Conservation (phyloP, 495 filamentous ascomycete species). For the Filosporella fistucella region DNA sequence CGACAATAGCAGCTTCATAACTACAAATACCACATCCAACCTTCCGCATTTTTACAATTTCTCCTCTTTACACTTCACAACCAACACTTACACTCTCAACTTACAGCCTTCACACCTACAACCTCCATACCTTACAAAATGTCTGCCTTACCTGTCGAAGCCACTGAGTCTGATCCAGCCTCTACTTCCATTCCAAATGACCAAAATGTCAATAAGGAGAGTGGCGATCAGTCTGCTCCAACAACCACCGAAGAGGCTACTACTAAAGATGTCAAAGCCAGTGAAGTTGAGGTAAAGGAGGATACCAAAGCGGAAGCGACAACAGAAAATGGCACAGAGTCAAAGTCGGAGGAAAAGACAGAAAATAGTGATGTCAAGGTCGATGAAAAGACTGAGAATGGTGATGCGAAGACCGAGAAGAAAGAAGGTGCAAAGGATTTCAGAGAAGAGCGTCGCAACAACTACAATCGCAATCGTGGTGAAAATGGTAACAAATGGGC, state of each 20-base stretch:
- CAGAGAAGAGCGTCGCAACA: too few relatives aligned
- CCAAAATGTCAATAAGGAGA: constrained; percentile 22
- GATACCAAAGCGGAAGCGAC: constrained; percentile 15
- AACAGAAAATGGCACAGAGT: constrained; percentile 12
- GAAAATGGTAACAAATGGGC: background rate
- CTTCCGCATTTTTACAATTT: background rate
- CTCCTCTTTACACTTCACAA: background rate
- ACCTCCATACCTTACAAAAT: constrained; percentile 4
- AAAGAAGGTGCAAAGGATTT: constrained; percentile 3
- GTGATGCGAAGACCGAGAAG: constrained; percentile 7
- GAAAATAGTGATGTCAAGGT: background rate
- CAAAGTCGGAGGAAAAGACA: background rate
- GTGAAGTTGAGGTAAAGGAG: constrained; percentile 1
- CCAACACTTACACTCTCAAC: too few relatives aligned
- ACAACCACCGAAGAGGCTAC: constrained; percentile 8
- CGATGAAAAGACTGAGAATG: constrained; percentile 1
- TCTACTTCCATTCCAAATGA: constrained; percentile 27
- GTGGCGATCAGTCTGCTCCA: constrained; percentile 17
- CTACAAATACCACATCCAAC: too few relatives aligned
- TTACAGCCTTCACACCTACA: background rate
- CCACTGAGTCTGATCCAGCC: constrained; percentile 17
- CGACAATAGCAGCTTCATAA: background rate
- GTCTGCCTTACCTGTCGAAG: constrained; percentile 12
- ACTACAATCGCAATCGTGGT: too few relatives aligned
- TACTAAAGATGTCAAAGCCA: background rate